These are phyloP conservation scores for Aulographum hederae DNA, from an alignment of 2,329 filamentous ascomycete genomes.

Conservation along the genomic window DNA sequence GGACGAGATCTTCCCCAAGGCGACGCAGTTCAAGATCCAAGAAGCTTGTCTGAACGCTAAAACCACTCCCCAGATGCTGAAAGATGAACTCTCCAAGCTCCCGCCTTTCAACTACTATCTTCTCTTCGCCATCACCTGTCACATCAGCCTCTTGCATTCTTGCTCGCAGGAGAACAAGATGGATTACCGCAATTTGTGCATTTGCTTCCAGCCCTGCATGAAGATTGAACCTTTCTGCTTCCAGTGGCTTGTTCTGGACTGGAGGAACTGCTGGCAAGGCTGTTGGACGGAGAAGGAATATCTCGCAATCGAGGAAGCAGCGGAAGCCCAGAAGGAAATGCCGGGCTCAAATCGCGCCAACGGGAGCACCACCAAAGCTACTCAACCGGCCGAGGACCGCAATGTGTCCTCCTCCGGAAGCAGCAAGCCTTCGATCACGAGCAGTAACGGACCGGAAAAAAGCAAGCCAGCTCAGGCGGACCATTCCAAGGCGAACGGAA, in stretches of 20 bases:
- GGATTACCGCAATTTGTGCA: slow-evolving; percentile 89
- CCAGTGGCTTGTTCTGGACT: slow-evolving; percentile 85
- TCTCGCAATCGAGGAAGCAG: slow-evolving; percentile 54
- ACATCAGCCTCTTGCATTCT: slow-evolving; percentile 76
- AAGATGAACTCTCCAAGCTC: slow-evolving; percentile 84
- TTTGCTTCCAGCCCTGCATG: slow-evolving; percentile 94
- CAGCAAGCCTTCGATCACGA: slow-evolving; percentile 1
- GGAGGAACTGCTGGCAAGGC: slow-evolving; percentile 93
- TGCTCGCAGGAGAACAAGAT: slow-evolving; percentile 96
- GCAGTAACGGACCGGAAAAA: neutral
- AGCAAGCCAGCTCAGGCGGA: neutral
- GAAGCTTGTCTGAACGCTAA: slow-evolving; percentile 64
- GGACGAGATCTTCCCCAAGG: slow-evolving; percentile 81
- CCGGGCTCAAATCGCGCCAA: slow-evolving; percentile 33
- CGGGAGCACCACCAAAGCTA: slow-evolving; percentile 4
- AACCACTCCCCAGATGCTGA: slow-evolving; percentile 64
- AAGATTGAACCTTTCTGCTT: slow-evolving; percentile 93
- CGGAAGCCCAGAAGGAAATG: too few relatives aligned
- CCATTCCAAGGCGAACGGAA: neutral
- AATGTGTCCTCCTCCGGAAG: slow-evolving; percentile 2
- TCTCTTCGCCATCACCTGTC: slow-evolving; percentile 91
- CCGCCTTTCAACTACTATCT: slow-evolving; percentile 96
- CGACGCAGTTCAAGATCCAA: slow-evolving; percentile 61
- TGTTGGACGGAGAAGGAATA: slow-evolving; percentile 78
- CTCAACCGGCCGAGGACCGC: neutral